Base-by-base conservation (phyloP, 1,139 yeast genomes). In the Kodamaea fungicola region DNA sequence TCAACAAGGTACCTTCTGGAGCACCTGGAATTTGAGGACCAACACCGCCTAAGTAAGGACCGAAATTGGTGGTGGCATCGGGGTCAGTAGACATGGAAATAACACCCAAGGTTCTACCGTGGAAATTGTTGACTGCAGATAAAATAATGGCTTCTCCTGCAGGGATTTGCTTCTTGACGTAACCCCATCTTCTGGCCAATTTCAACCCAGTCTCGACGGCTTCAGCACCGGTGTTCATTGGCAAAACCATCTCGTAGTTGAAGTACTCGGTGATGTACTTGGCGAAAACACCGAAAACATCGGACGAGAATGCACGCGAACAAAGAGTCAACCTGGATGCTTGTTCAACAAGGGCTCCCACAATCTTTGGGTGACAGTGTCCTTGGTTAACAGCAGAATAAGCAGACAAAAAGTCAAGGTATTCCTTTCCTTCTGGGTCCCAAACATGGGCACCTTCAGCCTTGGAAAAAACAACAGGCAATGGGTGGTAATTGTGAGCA, bases 201-300 rank as follows among this genome's bases (percentile, higher is more conserved):
- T 90, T 90, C 61, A 92, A 73, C 28, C 86, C 96, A 32, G 97
- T 88, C 67, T 90, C 98, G 34, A 90, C 98, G 8, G 98, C 98
- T 66, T 90, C 97, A 22, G 97, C 97, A 58, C 98, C 98, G 7
- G 97, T 90, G 71, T 90, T 90, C 97, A 90, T 90, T 49, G 98
- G 98, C 61, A 90, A 72, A 7, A 90, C 92, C 85, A 81, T 83
- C 55, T 90, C 98, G 63, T 87, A 90, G 57, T 82, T 77, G 68
- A 92, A 90, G 60, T 69, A 90, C 60, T 89, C 95, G 40, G 97
- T 88, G 44, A 89, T 73, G 57, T 78, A 92, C 62, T 89, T 87
- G 51, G 97, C 95, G 57, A 80, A 90, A 32, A 76, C 76, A 35
- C 96, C 95, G 58, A 90, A 88, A 10, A 82, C 83, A 59, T 90